Evolutionary conservation across 1,139 yeast species (phyloP).

Genomic region (Suhomyces terraborum): DNA sequence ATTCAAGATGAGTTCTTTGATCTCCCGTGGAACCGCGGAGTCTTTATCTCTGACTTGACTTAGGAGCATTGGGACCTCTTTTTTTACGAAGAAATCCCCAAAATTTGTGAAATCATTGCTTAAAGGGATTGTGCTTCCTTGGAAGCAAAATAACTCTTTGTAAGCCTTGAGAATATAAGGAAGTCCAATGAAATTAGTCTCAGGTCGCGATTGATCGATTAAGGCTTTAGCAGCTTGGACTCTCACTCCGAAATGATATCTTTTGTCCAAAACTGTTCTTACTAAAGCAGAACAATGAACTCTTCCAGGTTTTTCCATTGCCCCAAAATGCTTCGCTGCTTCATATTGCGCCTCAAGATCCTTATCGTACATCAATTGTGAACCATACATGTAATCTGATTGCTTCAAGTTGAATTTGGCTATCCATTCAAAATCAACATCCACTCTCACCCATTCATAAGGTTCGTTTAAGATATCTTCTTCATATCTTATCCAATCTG

Average conservation of each 20-base stretch:
- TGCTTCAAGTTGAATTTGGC: constrained; percentile 79
- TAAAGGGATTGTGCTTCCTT: constrained; percentile 62
- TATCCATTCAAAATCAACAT: constrained; percentile 97
- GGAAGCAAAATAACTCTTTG: constrained; percentile 72
- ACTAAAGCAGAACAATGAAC: constrained; percentile 77
- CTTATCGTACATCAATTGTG: constrained; percentile 91
- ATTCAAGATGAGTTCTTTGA: constrained; percentile 66
- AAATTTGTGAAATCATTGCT: constrained; percentile 80
- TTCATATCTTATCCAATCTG: constrained; percentile 72
- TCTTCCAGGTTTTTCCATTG: constrained; percentile 54
- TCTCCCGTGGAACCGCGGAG: constrained; percentile 67
- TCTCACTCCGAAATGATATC: constrained; percentile 89
- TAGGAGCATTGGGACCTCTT: constrained; percentile 64
- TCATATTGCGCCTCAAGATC: constrained; percentile 96
- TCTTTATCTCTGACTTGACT: constrained; percentile 59
- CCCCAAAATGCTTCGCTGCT: constrained; percentile 73
- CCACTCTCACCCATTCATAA: constrained; percentile 96
- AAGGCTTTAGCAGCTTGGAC: constrained; percentile 84
- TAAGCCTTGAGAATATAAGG: constrained; percentile 72
- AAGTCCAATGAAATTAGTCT: constrained; percentile 68
- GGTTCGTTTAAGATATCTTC: constrained; percentile 80
- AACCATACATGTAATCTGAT: constrained; percentile 93
- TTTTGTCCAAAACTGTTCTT: constrained; percentile 77
- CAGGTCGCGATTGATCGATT: constrained; percentile 63
- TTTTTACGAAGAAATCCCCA: constrained; percentile 67